A percentile compares a stretch with the other conserved stretches of the same genome.
These are phyloP conservation scores for Tricharina praecox DNA, from an alignment of 495 filamentous ascomycete species.

Conservation along the genomic window DNA sequence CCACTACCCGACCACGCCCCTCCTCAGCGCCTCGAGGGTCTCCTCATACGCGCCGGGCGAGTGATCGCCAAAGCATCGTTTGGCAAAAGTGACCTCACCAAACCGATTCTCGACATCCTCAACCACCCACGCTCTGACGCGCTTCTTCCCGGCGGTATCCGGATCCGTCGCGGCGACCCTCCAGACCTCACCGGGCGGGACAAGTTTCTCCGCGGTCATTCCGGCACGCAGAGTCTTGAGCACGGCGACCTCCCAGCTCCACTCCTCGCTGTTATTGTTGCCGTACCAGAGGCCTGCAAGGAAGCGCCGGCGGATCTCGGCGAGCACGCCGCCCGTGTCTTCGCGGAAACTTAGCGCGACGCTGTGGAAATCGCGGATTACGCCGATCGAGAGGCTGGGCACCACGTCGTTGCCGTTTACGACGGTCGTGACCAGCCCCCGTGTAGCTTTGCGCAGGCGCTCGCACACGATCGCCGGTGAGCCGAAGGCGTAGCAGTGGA, in stretches of 20 bases:
- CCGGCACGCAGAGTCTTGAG: constrained; percentile 47
- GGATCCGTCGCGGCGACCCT: constrained; percentile 46
- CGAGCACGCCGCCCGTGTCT: constrained; percentile 46
- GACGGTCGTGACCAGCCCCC: constrained; percentile 59
- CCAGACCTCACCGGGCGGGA: constrained; percentile 65
- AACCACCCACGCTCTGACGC: constrained; percentile 37
- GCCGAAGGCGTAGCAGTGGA: constrained; percentile 67
- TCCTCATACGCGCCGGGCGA: background rate
- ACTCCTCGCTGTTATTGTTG: constrained; percentile 27
- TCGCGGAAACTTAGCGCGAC: constrained; percentile 54
- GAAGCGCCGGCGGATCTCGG: constrained; percentile 47
- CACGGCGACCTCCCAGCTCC: constrained; percentile 53
- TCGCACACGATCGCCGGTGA: constrained; percentile 58
- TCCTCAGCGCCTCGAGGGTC: background rate
- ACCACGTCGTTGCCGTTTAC: constrained; percentile 59
- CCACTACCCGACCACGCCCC: background rate
- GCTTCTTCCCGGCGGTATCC: constrained; percentile 36
- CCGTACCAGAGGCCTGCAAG: constrained; percentile 12
- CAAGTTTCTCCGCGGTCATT: constrained; percentile 52
- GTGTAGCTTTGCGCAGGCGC: constrained; percentile 50
- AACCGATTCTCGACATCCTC: constrained; percentile 50
- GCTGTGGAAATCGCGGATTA: constrained; percentile 58
- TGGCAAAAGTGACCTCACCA: constrained; percentile 52
- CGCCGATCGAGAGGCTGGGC: constrained; percentile 54
- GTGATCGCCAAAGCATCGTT: constrained; percentile 43